These are phyloP conservation scores for Fusarium napiforme DNA, from an alignment of 2,329 filamentous ascomycete species.

Conservation along the genomic window DNA sequence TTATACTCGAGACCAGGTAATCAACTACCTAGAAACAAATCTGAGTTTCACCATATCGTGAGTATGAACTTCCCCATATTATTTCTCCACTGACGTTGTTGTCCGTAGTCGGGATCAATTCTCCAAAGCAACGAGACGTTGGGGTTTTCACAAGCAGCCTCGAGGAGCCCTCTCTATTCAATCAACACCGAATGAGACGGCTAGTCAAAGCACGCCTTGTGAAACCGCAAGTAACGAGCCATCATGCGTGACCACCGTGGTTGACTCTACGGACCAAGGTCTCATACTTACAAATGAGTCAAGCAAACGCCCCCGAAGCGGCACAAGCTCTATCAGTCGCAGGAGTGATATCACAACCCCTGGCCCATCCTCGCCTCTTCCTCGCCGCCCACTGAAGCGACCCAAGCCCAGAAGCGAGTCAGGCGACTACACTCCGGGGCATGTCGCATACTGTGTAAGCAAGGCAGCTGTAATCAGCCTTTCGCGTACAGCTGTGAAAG, in stretches of 20 bases:
- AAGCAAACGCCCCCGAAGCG: not conserved
- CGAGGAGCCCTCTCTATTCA: not conserved
- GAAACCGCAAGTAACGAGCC: not conserved
- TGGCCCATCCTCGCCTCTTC: not conserved
- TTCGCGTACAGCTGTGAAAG: too few species aligned
- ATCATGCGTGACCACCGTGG: not conserved
- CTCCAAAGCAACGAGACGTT: constrained; percentile 4
- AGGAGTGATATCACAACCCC: not conserved
- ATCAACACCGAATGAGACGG: accelerated
- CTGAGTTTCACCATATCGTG: not conserved
- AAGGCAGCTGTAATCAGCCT: too few species aligned
- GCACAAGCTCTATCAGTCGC: not conserved
- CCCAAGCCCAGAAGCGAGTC: not conserved
- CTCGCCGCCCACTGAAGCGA: not conserved
- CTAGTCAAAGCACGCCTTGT: not conserved
- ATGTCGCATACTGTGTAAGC: too few species aligned
- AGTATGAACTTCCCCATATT: accelerated
- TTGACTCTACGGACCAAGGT: not conserved
- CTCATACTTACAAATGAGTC: not conserved
- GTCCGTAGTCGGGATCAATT: not conserved
- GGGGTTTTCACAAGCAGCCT: constrained; percentile 3
- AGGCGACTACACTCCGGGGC: too few species aligned
- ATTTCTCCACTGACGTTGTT: not conserved
- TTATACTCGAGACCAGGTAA: not conserved
- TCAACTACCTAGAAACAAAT: not conserved